Base-by-base conservation (phyloP, 352 stramenopile species). In the Nothophytophthora sp. region DNA sequence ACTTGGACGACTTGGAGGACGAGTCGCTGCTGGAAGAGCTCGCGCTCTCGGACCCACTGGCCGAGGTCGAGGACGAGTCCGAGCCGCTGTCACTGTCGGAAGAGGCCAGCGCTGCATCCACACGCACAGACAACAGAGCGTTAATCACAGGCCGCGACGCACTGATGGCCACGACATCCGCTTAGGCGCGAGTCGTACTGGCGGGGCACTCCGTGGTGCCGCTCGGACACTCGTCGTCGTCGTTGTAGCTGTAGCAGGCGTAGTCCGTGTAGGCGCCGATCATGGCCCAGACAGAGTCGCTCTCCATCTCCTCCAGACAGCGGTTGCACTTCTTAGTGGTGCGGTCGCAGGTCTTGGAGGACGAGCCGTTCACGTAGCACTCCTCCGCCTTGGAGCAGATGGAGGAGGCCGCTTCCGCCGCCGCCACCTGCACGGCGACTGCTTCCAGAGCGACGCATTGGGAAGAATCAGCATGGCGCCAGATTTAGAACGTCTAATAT, bases 331-430 rank as follows among this genome's bases (percentile, higher is more conserved):
- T 70, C 33, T 63, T 63, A 33, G 64, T 55, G 5, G 55, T 64
- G 16, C 69, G 70, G 55, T 83, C 46, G 53, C 75, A 86, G 12
- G 72, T 58, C 45, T 74, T 81, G 8, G 56, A 62, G n/a, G 57
- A 59, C 23, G 43, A 65, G 18, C 68, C 70, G 25, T 81, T 62
- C 50, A 80, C 61, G 37, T 77, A 78, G 59, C 73, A 85, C 36
- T 70, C 65, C 19, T 73, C 46, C 0, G 50, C 67, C 27, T 59
- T 59, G 25, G 8, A 56, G 36, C 70, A 81, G n/a, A 80, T 59
- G 4, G 54, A 61, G 30, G 54, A 60, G 16, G n/a, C 57, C 13
- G 59, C 56, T 10, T 61, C 43, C 23, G 49, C 42, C 19, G 44
- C 27, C 35, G 36, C 56, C 11, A 71, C 47, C 33, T 70, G 55